Evolutionary conservation across 2,329 filamentous ascomycete species (phyloP), one percentile per base, ranked within the genome.

Genomic region (Hansfordia pulvinata): DNA sequence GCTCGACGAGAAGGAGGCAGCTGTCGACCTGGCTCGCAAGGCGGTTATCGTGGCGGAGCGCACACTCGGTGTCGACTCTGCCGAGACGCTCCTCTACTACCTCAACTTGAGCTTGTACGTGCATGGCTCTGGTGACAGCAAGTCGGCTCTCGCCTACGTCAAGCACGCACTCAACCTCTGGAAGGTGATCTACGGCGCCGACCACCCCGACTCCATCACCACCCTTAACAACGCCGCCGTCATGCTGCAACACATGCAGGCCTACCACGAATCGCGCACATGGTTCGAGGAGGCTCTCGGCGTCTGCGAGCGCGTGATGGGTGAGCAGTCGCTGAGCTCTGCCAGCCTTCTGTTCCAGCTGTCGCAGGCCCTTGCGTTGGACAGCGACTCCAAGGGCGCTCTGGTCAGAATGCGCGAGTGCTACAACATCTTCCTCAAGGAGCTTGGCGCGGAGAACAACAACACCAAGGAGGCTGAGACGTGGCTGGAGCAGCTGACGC

Each of bases 181-280:
- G 88, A 94, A 93, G 62, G 71, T 96, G 42, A 88, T 96, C 43
- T 98, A 94, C 49, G 90, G 90, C 17, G 63, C 78, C 17, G 80
- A 84, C 43, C 90, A 98, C 55, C 90, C 90, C 3, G 90, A 98
- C 56, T 93, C 85, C 7, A 94, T 98, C 55, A 98, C 92, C 7
- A 96, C 90, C 10, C 79, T 96, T 56, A 98, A 96, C 69, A 98
- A 98, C 46, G 88, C 84, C 12, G 90, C 90, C 6, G 90, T 98
- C 33, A 98, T 98, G 90, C 73, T 98, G 31, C 90, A 98, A 56
- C 77, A 85, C 30, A 69, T 94, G 42, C 93, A 96, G 64, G 76
- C 81, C 34, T 98, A 93, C 60, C 78, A 88, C 42, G 84, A 93
- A 55, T 96, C 88, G 23, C 78, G 90, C 27, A 66, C 88, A 35